Evolutionary conservation across 2,329 filamentous ascomycete genomes (phyloP), one percentile per base, ranked within the genome.

Genomic region (Calonectria henricotiae): DNA sequence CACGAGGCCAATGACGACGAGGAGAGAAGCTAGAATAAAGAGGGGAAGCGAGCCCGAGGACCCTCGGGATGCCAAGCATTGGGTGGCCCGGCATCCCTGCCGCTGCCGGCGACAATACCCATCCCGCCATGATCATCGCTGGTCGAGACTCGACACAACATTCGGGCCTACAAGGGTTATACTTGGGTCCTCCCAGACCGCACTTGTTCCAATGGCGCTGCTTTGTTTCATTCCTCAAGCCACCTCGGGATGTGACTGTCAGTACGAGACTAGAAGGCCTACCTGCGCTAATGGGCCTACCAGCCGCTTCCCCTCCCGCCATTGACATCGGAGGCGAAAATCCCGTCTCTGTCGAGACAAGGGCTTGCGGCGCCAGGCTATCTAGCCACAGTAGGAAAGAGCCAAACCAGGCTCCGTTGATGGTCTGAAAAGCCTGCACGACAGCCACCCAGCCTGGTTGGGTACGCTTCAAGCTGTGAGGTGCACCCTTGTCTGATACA

Each of bases 1-100:
- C 23, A 25, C 68, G 58, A 69, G 76, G 61, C 73, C 69, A 70
- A 74, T 76, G 41, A 73, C 71, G 70, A 70, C n/a, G 25, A 46
- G 37, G 55, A 61, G 61, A 64, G 62, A 61, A 55, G 49, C 74
- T 74, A 55, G 65, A 61, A 44, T 51, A 44, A 71, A 23, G 49
- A 63, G 71, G 47, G 65, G 58, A 64, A 49, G 41, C 71, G 67
- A 73, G 51, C 37, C 51, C 51, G 66, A 55, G 41, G 65, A 68
- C 68, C 65, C n/a, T 39, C 35, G 39, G 39, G 27, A 41, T 58
- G 67, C 67, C 67, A 69, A 69, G 67, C 43, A 43, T 58, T 39
- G 23, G 37, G 46, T 65, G 62, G 67, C 62, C 58, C 47, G 55
- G 44, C 46, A 61, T 61, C 43, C 27, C 32, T 60, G 43, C 46